Percentiles rank a stretch among this genome's conserved stretches.
Evolutionary conservation across 2,329 filamentous ascomycete genomes (phyloP).

Genomic region (Ustilaginoidea virens): DNA sequence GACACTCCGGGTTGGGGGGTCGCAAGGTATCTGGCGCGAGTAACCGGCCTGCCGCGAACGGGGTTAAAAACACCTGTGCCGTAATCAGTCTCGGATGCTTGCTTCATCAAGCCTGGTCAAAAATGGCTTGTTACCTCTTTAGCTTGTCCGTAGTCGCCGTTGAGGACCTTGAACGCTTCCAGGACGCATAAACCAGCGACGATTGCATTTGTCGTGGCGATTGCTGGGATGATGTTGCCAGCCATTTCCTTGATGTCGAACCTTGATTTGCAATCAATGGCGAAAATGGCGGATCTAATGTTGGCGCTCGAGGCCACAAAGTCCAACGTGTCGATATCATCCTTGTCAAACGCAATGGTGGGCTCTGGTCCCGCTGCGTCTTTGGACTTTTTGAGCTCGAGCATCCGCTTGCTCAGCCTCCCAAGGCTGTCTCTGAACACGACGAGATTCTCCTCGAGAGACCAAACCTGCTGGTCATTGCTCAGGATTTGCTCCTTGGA

Average conservation of each 20-base stretch:
- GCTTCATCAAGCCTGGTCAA: no score
- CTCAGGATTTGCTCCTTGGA: slow-evolving; percentile 37
- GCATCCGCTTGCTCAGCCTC: slow-evolving; percentile 59
- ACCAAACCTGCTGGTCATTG: slow-evolving; percentile 67
- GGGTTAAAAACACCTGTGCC: slow-evolving; percentile 59
- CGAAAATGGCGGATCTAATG: slow-evolving; percentile 75
- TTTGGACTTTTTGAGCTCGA: slow-evolving; percentile 40
- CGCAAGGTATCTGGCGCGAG: slow-evolving; percentile 41
- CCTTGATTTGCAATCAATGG: slow-evolving; percentile 73
- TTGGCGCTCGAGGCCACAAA: slow-evolving; percentile 89
- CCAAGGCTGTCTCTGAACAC: slow-evolving; percentile 77
- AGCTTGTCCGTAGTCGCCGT: slow-evolving; percentile 50
- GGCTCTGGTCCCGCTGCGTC: slow-evolving; percentile 37
- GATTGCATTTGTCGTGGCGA: slow-evolving; percentile 95
- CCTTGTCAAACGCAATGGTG: slow-evolving; percentile 84
- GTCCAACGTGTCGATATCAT: slow-evolving; percentile 86
- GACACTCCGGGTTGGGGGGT: slow-evolving; percentile 64
- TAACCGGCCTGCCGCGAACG: slow-evolving; percentile 41
- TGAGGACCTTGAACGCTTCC: slow-evolving; percentile 82
- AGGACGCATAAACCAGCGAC: slow-evolving; percentile 85
- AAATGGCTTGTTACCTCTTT: slow-evolving; percentile 44
- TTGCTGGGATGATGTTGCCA: slow-evolving; percentile 96
- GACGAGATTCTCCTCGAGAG: slow-evolving; percentile 64
- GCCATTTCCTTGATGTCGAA: slow-evolving; percentile 99
- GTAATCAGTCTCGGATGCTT: no score